Evolutionary conservation across 805 yeast genomes (phyloP).

Genomic region (Metschnikowia hibisci): DNA sequence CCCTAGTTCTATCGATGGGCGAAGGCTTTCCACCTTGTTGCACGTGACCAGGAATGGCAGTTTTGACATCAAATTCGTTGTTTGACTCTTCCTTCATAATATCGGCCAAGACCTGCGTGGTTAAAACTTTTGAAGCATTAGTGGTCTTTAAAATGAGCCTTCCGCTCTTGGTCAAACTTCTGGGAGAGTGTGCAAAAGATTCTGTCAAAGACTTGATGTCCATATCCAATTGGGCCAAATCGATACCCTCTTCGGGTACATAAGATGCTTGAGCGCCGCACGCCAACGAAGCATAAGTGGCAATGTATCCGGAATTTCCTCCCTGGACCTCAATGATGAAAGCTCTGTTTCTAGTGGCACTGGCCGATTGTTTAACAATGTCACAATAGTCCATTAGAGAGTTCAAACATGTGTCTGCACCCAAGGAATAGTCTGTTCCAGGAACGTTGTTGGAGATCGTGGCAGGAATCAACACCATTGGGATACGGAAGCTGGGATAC

Average conservation of each 20-base stretch:
- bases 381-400: slow-evolving; percentile 70
- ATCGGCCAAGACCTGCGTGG: slow-evolving; percentile 66
- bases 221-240: slow-evolving; percentile 55
- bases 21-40: slow-evolving; percentile 82
- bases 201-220: slow-evolving; percentile 62
- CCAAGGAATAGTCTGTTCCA: slow-evolving; percentile 75
- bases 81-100: slow-evolving; percentile 60
- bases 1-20: slow-evolving; percentile 72
- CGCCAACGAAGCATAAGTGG: slow-evolving; percentile 62
- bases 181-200: slow-evolving; percentile 57
- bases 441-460: slow-evolving; percentile 80
- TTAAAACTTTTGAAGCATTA: slow-evolving; percentile 62
- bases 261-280: slow-evolving; percentile 73
- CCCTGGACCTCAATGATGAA: slow-evolving; percentile 85
- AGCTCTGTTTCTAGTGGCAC: slow-evolving; percentile 72
- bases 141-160: slow-evolving; percentile 65
- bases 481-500: slow-evolving; percentile 72
- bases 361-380: slow-evolving; percentile 73
- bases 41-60: slow-evolving; percentile 83
- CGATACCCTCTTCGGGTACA: slow-evolving; percentile 69
- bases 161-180: slow-evolving; percentile 61
- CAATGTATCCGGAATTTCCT: slow-evolving; percentile 78
- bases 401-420: slow-evolving; percentile 73
- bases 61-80: slow-evolving; percentile 68
- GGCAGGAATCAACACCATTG: slow-evolving; percentile 75